These are phyloP conservation scores for Sporothrix variecibatus DNA, from an alignment of 2,329 filamentous ascomycete genomes.

Conservation along the genomic window DNA sequence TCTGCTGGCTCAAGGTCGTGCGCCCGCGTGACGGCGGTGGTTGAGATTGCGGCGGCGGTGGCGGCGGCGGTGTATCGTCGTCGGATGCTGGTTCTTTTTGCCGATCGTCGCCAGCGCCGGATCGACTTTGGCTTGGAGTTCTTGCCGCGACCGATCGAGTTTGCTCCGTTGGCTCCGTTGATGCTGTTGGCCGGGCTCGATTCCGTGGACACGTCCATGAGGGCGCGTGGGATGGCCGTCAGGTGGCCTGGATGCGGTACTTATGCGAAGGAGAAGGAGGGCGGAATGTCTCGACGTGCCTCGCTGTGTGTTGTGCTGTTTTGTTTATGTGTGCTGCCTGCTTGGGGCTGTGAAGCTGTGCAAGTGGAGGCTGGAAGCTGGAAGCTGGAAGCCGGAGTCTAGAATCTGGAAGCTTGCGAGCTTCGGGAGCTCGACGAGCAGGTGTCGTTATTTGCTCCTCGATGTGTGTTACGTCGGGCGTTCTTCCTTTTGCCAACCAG, in stretches of 20 bases:
- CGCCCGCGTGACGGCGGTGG: neutral
- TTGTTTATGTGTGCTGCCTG: neutral
- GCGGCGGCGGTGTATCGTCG: neutral
- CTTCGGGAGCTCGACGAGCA: neutral
- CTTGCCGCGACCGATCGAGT: neutral
- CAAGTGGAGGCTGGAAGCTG: neutral
- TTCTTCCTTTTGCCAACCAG: neutral
- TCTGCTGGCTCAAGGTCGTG: neutral
- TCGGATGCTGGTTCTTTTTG: neutral
- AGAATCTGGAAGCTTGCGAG: neutral
- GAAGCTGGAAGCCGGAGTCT: neutral
- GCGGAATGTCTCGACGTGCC: neutral
- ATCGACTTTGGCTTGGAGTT: conserved; percentile 8
- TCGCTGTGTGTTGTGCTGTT: neutral
- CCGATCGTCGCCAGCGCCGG: conserved; percentile 18
- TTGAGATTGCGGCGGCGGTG: neutral
- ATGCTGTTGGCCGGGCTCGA: conserved; percentile 19
- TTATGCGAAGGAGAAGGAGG: neutral
- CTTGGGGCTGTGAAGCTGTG: neutral
- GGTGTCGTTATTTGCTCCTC: neutral
- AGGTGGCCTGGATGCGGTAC: conserved; percentile 3
- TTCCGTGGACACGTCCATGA: conserved; percentile 1
- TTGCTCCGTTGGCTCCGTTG: neutral
- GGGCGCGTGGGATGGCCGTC: neutral
- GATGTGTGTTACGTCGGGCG: neutral